Conservation (phyloP, 164 flowering plant species). For the Vitis riparia region DNA sequence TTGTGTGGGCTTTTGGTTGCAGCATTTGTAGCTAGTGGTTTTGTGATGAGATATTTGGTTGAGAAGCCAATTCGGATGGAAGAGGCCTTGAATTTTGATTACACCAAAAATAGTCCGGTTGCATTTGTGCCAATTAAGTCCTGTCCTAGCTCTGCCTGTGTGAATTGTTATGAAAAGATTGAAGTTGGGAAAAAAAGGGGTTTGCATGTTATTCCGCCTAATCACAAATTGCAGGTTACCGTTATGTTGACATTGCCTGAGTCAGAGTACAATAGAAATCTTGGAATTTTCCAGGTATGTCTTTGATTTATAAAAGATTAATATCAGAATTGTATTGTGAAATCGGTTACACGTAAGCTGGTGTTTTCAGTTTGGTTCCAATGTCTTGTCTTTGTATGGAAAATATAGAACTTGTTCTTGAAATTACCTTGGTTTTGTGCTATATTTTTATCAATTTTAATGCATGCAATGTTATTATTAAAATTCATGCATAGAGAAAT, state of each 20-base stretch:
- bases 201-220: constrained; percentile 42
- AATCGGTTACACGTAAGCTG: background rate
- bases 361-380: background rate
- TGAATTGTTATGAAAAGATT: constrained; percentile 33
- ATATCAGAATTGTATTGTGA: background rate
- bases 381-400: background rate
- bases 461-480: too few species aligned
- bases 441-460: too few species aligned
- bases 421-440: too few species aligned
- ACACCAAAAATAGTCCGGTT: constrained; percentile 62
- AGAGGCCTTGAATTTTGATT: constrained; percentile 74
- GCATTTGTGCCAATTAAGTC: constrained; percentile 57
- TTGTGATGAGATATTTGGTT: constrained; percentile 52
- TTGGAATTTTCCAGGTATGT: constrained; percentile 42
- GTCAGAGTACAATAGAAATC: constrained; percentile 41
- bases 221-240: constrained; percentile 54
- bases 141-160: constrained; percentile 26
- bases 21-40: constrained; percentile 58
- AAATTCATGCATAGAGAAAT: too few species aligned
- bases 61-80: constrained; percentile 64
- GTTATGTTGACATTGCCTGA: constrained; percentile 72
- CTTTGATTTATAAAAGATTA: background rate
- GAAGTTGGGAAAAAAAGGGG: constrained; percentile 22
- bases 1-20: constrained; percentile 48
- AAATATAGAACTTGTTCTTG: too few species aligned